A percentile compares a stretch with the other conserved stretches of the same genome.
These are phyloP conservation scores for Phytophthora ramorum DNA, from an alignment of 352 stramenopile genomes.

Conservation along the genomic window DNA sequence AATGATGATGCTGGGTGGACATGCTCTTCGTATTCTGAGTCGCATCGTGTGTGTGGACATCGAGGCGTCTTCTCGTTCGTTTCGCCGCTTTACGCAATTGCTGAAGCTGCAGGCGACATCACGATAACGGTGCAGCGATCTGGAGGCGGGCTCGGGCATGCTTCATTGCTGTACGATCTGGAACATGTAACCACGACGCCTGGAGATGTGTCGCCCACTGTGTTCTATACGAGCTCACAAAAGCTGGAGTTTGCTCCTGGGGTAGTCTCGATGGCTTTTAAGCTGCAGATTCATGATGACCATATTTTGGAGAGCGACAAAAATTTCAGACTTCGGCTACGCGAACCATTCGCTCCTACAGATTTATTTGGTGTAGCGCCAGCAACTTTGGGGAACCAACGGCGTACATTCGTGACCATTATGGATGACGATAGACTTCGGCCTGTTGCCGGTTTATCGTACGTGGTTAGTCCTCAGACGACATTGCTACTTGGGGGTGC, in stretches of 20 bases:
- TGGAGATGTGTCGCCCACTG: constrained; percentile 84
- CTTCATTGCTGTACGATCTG: constrained; percentile 82
- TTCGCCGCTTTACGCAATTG: constrained; percentile 86
- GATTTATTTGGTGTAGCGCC: constrained; percentile 21
- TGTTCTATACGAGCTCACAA: constrained; percentile 88
- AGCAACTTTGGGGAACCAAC: constrained; percentile 65
- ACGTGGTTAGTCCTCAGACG: constrained; percentile 34
- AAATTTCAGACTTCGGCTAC: constrained; percentile 67
- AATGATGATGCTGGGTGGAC: constrained; percentile 68
- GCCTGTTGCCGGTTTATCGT: constrained; percentile 51
- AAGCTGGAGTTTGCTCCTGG: constrained; percentile 81
- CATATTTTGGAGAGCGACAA: constrained; percentile 72
- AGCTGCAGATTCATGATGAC: constrained; percentile 94
- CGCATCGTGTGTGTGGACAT: constrained; percentile 93
- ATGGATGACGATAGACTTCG: constrained; percentile 62
- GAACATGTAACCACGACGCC: constrained; percentile 80
- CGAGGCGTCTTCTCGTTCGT: constrained; percentile 89
- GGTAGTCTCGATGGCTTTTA: constrained; percentile 88
- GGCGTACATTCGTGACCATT: constrained; percentile 72
- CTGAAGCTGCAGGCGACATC: constrained; percentile 75
- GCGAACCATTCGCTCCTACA: constrained; percentile 34
- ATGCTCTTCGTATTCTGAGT: constrained; percentile 55
- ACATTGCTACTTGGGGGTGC: constrained; percentile 42
- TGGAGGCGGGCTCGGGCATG: constrained; percentile 86
- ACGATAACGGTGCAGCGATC: constrained; percentile 86